Evolutionary conservation across 2,329 filamentous ascomycete species (phyloP).

Genomic region (Calonectria multiphialidica): DNA sequence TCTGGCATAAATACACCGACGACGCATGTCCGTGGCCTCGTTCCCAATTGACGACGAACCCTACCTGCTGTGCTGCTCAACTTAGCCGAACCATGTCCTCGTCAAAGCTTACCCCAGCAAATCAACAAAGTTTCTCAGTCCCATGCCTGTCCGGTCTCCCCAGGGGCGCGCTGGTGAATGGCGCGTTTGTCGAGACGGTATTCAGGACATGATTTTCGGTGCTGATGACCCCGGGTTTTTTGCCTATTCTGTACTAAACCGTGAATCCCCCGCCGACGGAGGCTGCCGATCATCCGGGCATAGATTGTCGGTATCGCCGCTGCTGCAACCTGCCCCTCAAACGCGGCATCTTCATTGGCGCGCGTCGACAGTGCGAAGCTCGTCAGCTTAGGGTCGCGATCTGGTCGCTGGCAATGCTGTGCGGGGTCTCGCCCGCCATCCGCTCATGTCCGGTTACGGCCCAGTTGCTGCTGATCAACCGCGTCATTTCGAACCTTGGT

Average conservation of each 20-base stretch:
- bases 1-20: background rate
- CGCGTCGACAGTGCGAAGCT: constrained; percentile 13
- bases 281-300: constrained; percentile 15
- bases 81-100: constrained; percentile 4
- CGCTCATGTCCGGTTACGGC: background rate
- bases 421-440: constrained; percentile 7
- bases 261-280: background rate
- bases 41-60: background rate
- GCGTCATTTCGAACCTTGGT: background rate
- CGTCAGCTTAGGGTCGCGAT: constrained; percentile 4
- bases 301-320: background rate
- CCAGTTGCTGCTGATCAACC: background rate
- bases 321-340: constrained; percentile 9
- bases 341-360: constrained; percentile 15
- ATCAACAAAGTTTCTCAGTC: background rate
- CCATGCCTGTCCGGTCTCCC: background rate
- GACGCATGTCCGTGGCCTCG: background rate
- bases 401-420: background rate
- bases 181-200: constrained; percentile 18
- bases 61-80: background rate
- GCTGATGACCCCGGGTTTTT: constrained; percentile 5
- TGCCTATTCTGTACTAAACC: constrained; percentile 10
- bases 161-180: constrained; percentile 5
- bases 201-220: background rate
- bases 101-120: background rate